Base-by-base conservation (phyloP, 2,329 filamentous ascomycete species). In the Colletotrichum graminicola region DNA sequence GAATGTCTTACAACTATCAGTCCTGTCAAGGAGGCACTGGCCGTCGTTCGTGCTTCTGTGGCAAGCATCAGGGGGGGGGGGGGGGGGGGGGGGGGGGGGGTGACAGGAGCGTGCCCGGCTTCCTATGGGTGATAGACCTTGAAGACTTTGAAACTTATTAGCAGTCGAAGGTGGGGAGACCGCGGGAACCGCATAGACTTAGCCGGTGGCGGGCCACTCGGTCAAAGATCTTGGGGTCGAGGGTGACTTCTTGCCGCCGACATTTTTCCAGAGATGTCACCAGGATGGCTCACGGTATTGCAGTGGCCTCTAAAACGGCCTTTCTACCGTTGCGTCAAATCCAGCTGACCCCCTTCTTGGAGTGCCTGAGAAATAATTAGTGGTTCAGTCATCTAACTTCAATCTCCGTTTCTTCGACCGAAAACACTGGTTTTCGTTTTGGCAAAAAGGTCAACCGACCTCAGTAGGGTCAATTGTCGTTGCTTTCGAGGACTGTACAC, bases 1-100 rank as follows among this genome's bases (percentile, higher is more conserved):
- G 18, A 34, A 54, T 34, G 64, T 71, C 64, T 67, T 51, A 67
- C 64, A 52, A 21, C 43, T 21, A 29, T 26, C 34, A 18, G 23
- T 43, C 49, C 67, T 51, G 67, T 29, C 47, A 16, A 16, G 34
- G 45, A 43, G 36, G 26, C 36, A 29, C 21, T 34, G 56, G 43
- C 18, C 52, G 23, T 56, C 5, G 41, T 39, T 43, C 16, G 26
- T 45, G 29, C n/a, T 57, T 52, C 51, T 47, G 43, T 29, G 16
- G n/a, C 5, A 23, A 41, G n/a, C 29, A 61, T 70, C 67, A 34
- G 34, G 29, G n/a, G n/a, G n/a, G n/a, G n/a, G n/a, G n/a, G n/a
- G n/a, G n/a, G n/a, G n/a, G n/a, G n/a, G n/a, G n/a, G n/a, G n/a
- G n/a, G n/a, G n/a, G n/a, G n/a, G n/a, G n/a, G n/a, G n/a, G n/a